Base-by-base conservation (phyloP, 495 filamentous ascomycete genomes). In the Aspergillus campestris region DNA sequence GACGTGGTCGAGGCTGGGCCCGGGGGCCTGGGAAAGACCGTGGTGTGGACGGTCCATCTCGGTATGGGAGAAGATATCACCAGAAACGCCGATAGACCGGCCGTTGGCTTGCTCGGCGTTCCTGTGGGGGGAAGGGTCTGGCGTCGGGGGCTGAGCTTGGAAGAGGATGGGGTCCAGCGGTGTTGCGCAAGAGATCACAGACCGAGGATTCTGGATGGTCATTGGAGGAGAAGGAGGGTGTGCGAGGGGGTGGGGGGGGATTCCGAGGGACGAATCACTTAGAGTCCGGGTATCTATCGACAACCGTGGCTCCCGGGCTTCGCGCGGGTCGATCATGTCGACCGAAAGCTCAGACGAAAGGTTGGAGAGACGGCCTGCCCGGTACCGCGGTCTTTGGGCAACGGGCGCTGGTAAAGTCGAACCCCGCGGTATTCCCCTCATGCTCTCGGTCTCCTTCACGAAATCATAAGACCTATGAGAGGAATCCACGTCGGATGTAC, bases 171-270 rank as follows among this genome's bases (percentile, higher is more conserved):
- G 65, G 15, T 71, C 62, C 47, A 67, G 33, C 27, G 74, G 68
- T 15, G 62, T 67, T 18, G 49, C 48, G 44, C 51, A 56, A 7
- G 62, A 61, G 11, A 48, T 53, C 33, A 75, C 71, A 29, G 70
- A 69, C 35, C 74, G 68, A 10, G 80, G 74, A 44, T 86, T 75
- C 38, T 80, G 74, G 8, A 83, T 70, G 0, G 86, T 89, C 60
- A 88, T 79, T 3, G 87, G 84, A 42, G 89, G 87, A 13, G 86
- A 89, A 10, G 85, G 84, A 11, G 87, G 83, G 43, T 85, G 79
- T 2, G 73, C 74, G 24, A 87, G 70, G 8, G 86, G 84, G 60
- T 87, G 83, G 24, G 69, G 69, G 1, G 82, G 78, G 33, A 82
- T 72, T 27, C 65, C 64, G 14, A 80, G 68, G 51, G 57, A 72